Conservation (phyloP, 495 filamentous ascomycete genomes). For the Tricharina praecox region DNA sequence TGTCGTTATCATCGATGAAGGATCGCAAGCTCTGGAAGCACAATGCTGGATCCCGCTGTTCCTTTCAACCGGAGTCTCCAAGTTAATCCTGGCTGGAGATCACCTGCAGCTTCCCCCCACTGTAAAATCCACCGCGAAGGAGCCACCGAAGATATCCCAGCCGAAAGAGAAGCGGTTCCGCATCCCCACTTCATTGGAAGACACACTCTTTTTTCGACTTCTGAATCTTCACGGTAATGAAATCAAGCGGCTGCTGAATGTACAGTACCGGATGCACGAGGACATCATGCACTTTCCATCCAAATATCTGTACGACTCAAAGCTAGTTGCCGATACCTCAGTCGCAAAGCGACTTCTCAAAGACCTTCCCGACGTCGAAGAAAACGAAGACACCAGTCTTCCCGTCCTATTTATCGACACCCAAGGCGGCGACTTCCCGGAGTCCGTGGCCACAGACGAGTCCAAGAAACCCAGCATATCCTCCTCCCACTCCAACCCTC, state of each 20-base stretch:
- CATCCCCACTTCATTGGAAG: conserved; percentile 48
- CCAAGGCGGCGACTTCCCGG: conserved; percentile 78
- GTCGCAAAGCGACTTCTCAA: conserved; percentile 60
- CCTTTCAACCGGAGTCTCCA: conserved; percentile 27
- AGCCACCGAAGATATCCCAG: not conserved
- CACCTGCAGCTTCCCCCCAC: conserved; percentile 90
- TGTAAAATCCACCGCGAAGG: conserved; percentile 45
- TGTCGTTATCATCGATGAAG: conserved; percentile 89
- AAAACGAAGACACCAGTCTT: conserved; percentile 74
- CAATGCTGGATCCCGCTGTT: conserved; percentile 96
- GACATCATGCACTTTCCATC: conserved; percentile 91
- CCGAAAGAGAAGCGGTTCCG: conserved; percentile 4
- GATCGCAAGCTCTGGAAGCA: conserved; percentile 85
- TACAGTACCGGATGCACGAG: conserved; percentile 96
- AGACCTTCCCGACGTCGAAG: conserved; percentile 62
- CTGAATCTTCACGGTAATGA: conserved; percentile 60
- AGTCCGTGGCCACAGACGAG: conserved; percentile 26
- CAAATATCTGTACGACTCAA: conserved; percentile 64
- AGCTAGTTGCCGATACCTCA: conserved; percentile 57
- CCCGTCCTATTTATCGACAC: conserved; percentile 91
- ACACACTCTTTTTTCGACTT: conserved; percentile 79
- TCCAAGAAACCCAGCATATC: conserved; percentile 39
- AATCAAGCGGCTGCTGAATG: conserved; percentile 92
- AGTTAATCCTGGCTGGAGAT: conserved; percentile 83
- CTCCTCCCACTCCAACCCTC: conserved; percentile 86